Evolutionary conservation across 257 asterid genomes (phyloP).

Genomic region (Jasminum sambac): DNA sequence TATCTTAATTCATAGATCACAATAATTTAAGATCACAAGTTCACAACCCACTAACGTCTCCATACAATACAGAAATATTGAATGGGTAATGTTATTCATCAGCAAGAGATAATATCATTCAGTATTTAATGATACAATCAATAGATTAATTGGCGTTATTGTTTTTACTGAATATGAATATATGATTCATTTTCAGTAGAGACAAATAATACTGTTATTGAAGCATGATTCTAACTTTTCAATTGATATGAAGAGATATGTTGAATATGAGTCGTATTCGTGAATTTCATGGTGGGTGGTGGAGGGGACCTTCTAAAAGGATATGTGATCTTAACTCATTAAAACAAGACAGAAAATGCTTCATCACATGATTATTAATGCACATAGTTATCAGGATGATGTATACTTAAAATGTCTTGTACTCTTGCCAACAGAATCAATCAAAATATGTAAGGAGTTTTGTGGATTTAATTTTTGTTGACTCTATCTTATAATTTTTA

Average conservation of each 20-base stretch:
- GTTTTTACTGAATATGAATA: too few species aligned
- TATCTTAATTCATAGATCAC: not conserved
- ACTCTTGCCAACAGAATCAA: not conserved
- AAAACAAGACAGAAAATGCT: not conserved
- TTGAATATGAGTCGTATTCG: not conserved
- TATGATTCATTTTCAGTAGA: too few species aligned
- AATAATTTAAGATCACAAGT: too few species aligned
- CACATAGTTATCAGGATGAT: not conserved
- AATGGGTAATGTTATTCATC: too few species aligned
- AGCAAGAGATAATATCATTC: too few species aligned
- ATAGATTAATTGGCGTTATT: too few species aligned
- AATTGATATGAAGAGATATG: not conserved
- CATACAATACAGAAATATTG: too few species aligned
- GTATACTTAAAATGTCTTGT: not conserved
- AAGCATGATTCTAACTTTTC: not conserved
- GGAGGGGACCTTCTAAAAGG: not conserved
- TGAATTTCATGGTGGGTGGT: not conserved
- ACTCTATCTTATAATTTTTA: not conserved
- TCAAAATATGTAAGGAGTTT: not conserved
- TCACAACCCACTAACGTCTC: too few species aligned
- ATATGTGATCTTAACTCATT: not conserved
- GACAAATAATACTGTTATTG: not conserved
- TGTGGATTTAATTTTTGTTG: not conserved
- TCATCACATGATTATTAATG: not conserved
- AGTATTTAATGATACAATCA: too few species aligned